Evolutionary conservation across 768 basidiomycete species (phyloP).

Genomic region (Suillus cothurnatus): DNA sequence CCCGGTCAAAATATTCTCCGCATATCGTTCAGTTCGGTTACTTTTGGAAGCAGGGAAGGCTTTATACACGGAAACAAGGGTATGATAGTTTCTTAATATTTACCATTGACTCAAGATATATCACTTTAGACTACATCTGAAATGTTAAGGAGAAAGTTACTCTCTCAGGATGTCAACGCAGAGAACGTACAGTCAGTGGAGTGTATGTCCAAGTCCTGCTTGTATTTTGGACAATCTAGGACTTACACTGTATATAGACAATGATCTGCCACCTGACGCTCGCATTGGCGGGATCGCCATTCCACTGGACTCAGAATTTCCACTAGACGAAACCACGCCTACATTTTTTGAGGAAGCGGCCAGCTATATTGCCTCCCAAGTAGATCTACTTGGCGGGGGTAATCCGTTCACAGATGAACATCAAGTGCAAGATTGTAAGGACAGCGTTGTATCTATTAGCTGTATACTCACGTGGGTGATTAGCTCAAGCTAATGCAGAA

Average conservation of each 20-base stretch:
- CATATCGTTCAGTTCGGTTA: constrained; percentile 12
- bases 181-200: neutral
- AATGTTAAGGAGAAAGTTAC: constrained; percentile 3
- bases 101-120: neutral
- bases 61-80: constrained; percentile 11
- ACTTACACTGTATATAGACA: neutral
- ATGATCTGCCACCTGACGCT: neutral
- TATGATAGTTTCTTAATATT: neutral
- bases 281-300: constrained; percentile 9
- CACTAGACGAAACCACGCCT: constrained; percentile 7
- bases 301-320: neutral
- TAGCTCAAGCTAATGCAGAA: neutral
- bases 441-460: neutral
- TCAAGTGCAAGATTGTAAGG: neutral
- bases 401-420: neutral
- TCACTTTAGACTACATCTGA: constrained; percentile 14
- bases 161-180: constrained; percentile 10
- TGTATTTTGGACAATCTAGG: neutral
- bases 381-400: neutral
- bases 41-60: constrained; percentile 10
- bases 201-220: constrained; percentile 5
- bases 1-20: neutral
- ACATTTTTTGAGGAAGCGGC: constrained; percentile 3
- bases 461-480: neutral
- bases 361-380: neutral